Evolutionary conservation across 805 yeast species (phyloP), one percentile per base, ranked within the genome.

Genomic region (Zygosaccharomyces pseudorouxii): DNA sequence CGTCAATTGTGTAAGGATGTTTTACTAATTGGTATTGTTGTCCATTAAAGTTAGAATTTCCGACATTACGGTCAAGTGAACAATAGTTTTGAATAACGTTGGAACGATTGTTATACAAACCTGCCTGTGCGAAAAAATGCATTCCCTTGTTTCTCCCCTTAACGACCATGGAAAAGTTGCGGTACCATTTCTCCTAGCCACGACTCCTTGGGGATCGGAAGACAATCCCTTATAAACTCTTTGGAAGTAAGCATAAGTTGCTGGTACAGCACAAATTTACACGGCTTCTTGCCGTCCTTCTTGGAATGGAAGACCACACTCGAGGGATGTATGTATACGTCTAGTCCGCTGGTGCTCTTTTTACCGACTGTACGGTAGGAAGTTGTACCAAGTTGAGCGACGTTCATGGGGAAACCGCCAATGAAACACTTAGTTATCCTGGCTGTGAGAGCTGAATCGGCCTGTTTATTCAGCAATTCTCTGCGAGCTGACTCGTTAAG

Each of bases 291-390:
- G 10, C 71, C 69, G 10, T 73, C 71, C 35, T 51, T 55, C 8
- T 55, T 38, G 14, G 55, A 56, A 30, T 59, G 58, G 58, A 78
- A 80, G 27, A 92, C 62, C 0, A 82, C 79, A 0, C 96, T 86
- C 0, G 96, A 84, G 0, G 99, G 99, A 59, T 92, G 99, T 28
- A 92, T 74, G 58, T 71, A 76, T 1, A 89, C 92, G n/a, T 80
- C 76, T 52, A 86, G 84, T 35, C 82, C 82, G 52, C 81, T 82
- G 55, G 80, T 80, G 8, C 51, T 48, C 29, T 57, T 37, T 54
- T 57, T 42, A 52, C 66, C 65, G 25, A 54, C 54, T 3, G 65
- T 67, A n/a, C 46, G 57, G 46, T 64, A 64, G 1, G 69, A 69
- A 5, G 56, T 49, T 5, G 56, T 48, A 1, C 62, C 58, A 19